Evolutionary conservation across 495 filamentous ascomycete genomes (phyloP).

Genomic region (Aspergillus kassunensis): DNA sequence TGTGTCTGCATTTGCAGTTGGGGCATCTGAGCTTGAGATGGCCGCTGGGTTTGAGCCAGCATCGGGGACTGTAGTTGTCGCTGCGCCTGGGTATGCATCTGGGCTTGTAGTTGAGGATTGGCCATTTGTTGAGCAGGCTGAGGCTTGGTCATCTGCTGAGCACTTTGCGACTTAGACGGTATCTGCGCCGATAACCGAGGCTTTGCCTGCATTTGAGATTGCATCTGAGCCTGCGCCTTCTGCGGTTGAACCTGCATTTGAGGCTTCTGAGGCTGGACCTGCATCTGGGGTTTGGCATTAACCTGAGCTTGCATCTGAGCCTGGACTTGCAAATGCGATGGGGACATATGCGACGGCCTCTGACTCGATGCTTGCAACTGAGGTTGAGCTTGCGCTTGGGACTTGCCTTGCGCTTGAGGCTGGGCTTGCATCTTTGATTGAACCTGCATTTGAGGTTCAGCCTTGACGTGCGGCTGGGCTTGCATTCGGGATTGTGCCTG

Average conservation of each 20-base stretch:
- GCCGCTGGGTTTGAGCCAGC: slow-evolving; percentile 9
- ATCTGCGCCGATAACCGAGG: too few species aligned
- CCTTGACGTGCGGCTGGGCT: not conserved
- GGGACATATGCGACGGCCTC: not conserved
- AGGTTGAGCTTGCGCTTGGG: not conserved
- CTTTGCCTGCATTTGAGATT: slow-evolving; percentile 2
- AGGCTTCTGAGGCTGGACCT: slow-evolving; percentile 3
- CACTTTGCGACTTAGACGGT: too few species aligned
- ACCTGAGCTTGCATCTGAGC: slow-evolving; percentile 8
- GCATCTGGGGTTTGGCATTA: slow-evolving; percentile 4
- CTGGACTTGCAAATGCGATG: slow-evolving; percentile 5
- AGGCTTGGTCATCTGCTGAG: slow-evolving; percentile 1
- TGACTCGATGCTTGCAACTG: slow-evolving; percentile 1
- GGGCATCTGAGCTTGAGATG: slow-evolving; percentile 3
- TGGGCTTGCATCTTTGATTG: not conserved
- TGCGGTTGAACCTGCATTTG: slow-evolving; percentile 5
- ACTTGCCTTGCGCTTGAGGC: not conserved
- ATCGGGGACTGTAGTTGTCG: not conserved
- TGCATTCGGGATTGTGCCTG: not conserved
- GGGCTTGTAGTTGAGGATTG: not conserved
- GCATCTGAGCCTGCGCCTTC: not conserved
- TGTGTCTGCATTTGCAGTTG: slow-evolving; percentile 11
- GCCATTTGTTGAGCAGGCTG: not conserved
- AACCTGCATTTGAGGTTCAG: not conserved
- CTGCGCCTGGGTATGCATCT: slow-evolving; percentile 1